Conservation (phyloP, 2,329 filamentous ascomycete genomes). For the Calonectria naviculata region DNA sequence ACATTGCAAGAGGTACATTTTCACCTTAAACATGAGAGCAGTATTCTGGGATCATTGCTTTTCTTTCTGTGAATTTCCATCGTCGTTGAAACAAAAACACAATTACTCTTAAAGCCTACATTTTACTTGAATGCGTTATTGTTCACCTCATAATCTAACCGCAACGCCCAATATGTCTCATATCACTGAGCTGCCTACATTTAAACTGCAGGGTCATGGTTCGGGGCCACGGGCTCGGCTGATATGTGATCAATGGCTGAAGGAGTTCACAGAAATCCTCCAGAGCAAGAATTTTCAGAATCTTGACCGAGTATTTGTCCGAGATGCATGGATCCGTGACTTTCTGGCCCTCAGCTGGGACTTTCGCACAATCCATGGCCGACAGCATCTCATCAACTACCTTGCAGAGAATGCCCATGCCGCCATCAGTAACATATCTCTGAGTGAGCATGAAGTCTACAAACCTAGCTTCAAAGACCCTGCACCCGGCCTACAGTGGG, state of each 20-base stretch:
- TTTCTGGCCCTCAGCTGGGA: constrained; percentile 43
- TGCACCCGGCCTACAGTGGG: background rate
- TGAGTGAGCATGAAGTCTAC: background rate
- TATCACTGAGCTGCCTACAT: background rate
- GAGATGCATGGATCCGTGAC: constrained; percentile 44
- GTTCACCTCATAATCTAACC: background rate
- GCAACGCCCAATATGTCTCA: background rate
- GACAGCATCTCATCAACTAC: background rate
- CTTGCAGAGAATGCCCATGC: constrained; percentile 10
- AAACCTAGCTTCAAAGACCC: constrained; percentile 1
- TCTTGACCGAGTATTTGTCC: constrained; percentile 26
- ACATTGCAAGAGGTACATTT: background rate
- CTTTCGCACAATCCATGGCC: constrained; percentile 38
- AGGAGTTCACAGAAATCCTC: background rate
- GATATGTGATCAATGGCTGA: background rate
- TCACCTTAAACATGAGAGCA: background rate
- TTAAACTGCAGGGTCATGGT: background rate
- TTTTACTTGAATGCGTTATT: too few relatives aligned
- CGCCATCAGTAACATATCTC: constrained; percentile 10
- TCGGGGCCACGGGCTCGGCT: background rate
- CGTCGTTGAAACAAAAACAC: background rate
- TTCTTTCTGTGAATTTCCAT: background rate
- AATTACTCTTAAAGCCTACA: too few relatives aligned
- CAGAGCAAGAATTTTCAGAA: background rate
- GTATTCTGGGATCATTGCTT: background rate